These are phyloP conservation scores for Anisodus tanguticus DNA, from an alignment of 257 asterid species.

Conservation along the genomic window DNA sequence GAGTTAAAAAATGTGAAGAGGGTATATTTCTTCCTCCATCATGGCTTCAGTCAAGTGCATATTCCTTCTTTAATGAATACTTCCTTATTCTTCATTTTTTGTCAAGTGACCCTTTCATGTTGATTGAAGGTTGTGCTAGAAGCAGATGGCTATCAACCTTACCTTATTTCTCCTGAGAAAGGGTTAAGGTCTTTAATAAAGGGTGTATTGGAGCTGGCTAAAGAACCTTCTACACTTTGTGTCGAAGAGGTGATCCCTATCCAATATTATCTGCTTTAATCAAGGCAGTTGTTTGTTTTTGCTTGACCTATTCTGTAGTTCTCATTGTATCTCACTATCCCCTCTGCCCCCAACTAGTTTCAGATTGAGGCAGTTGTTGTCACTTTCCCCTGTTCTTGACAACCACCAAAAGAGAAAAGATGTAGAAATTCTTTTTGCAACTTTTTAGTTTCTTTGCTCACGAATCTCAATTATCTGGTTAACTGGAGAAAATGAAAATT, in stretches of 20 bases:
- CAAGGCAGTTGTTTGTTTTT: background rate
- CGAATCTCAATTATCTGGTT: slow-evolving; percentile 21
- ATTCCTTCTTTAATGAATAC: slow-evolving; percentile 9
- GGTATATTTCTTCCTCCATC: slow-evolving; percentile 45
- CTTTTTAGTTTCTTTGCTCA: background rate
- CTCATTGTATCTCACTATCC: background rate
- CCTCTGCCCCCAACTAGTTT: background rate
- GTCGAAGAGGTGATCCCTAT: slow-evolving; percentile 83
- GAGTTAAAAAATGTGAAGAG: slow-evolving; percentile 88
- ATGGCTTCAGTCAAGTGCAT: slow-evolving; percentile 20
- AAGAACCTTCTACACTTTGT: slow-evolving; percentile 96
- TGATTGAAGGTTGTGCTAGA: slow-evolving; percentile 84
- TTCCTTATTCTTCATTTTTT: background rate
- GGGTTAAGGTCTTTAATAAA: slow-evolving; percentile 91
- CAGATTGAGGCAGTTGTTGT: slow-evolving; percentile 4
- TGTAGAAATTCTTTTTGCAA: background rate
- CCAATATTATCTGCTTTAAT: slow-evolving; percentile 9
- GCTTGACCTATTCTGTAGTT: background rate
- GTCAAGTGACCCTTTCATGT: slow-evolving; percentile 37
- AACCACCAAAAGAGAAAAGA: slow-evolving; percentile 24
- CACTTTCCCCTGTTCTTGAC: background rate
- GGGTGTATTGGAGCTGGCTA: slow-evolving; percentile 85
- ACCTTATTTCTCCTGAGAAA: slow-evolving; percentile 98
- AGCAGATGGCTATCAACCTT: slow-evolving; percentile 99
- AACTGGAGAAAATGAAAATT: background rate